phyloP scores from a whole-genome alignment of 148 eudicot species.

The Rhododendron kiyosumense region DNA sequence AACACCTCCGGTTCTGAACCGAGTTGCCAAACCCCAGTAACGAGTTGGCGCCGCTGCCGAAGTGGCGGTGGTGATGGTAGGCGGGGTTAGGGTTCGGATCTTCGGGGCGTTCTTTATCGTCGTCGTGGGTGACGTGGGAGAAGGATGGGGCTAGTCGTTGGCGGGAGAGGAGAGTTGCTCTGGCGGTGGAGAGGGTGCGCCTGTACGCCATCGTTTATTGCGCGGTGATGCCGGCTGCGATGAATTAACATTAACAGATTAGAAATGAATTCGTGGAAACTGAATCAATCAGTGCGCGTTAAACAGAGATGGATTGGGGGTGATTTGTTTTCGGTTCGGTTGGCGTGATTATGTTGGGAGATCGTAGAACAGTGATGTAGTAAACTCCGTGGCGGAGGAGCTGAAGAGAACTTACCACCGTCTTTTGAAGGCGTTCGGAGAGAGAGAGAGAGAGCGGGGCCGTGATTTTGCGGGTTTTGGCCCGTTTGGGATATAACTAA shows the following conservation, averaged over 20 bases:
- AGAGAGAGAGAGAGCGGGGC: neutral
- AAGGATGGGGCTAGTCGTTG: conserved; percentile 42
- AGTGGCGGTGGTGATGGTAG: conserved; percentile 31
- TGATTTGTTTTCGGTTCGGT: no score
- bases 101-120: conserved; percentile 20
- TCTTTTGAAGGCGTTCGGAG: neutral
- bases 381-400: neutral
- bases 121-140: conserved; percentile 39
- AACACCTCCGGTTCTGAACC: conserved; percentile 14
- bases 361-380: neutral
- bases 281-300: neutral
- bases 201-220: conserved; percentile 60
- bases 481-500: neutral
- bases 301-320: no score
- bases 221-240: neutral
- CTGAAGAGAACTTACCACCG: neutral
- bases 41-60: conserved; percentile 23
- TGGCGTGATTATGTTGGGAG: neutral
- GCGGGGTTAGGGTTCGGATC: conserved; percentile 5
- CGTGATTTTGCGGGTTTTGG: neutral
- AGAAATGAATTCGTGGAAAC: no score
- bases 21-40: conserved; percentile 15
- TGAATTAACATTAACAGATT: neutral
- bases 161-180: conserved; percentile 51
- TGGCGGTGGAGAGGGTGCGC: conserved; percentile 42